Evolutionary conservation across 2,329 filamentous ascomycete species (phyloP), one percentile per base, ranked within the genome.

Genomic region (Nannizziopsis arthrosporioides): DNA sequence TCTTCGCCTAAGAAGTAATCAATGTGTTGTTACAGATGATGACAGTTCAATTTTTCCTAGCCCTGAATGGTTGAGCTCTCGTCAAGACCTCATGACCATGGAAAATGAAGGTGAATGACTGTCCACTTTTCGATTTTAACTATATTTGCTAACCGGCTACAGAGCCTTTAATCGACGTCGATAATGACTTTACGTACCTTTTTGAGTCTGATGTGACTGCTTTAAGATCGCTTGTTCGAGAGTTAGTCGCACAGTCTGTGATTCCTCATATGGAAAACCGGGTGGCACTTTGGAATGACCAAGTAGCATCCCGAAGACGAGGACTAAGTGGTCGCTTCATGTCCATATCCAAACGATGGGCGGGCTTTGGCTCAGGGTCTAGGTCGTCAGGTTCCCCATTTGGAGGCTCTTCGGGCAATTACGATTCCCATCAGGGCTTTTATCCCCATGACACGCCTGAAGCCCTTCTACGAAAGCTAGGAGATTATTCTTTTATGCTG

Each of bases 401-500:
- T 15, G 67, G 69, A 4, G 64, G 56, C 14, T 57, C 53, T 53
- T 64, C 58, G 61, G 73, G 57, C 57, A 94, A 88, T 59, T 95
- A 94, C 65, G 87, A 95, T 63, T 67, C 75, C 34, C 65, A 79
- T 5, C 75, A 78, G 56, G 88, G 88, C 1, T 94, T 85, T 62
- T 98, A 96, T 65, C 75, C 77, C 19, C 83, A 86, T 0, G 87
- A 94, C 53, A 73, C 84, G 0, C 81, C 88, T 0, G 93, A 98
- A 69, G 89, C 90, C 2, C 77, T 92, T 43, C 85, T 98, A 78
- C 82, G 92, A 32, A 94, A 93, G 61, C 72, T 98, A 42, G 92
- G 86, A 38, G 92, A 98, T 63, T 96, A 90, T 66, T 82, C 88
- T 9, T 94, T 98, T 60, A 95, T 98, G 89, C 75, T 98, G 34